Conservation (phyloP, 257 asterid genomes). For the Gardenia jasminoides region DNA sequence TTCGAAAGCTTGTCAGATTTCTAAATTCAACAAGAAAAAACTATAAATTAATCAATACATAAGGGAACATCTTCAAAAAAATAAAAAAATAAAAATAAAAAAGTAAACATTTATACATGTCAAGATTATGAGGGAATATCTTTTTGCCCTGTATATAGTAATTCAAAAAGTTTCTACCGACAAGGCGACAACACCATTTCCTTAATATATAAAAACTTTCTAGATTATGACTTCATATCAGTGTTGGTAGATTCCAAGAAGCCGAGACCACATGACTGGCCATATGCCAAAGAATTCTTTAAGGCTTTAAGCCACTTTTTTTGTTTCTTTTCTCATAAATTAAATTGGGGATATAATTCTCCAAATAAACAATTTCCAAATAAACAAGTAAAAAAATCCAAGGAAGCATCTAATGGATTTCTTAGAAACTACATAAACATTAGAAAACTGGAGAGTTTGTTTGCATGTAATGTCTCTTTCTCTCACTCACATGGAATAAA, state of each 20-base stretch:
- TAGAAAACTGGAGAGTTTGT: not conserved
- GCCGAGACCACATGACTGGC: constrained; percentile 5
- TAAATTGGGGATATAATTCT: not conserved
- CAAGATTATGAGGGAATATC: too few relatives aligned
- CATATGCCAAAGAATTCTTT: not conserved
- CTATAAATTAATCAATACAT: too few relatives aligned
- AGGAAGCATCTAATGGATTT: constrained; percentile 10
- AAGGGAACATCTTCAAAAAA: too few relatives aligned
- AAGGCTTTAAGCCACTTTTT: not conserved
- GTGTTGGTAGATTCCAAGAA: constrained; percentile 6
- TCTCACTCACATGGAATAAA: not conserved
- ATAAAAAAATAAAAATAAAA: too few relatives aligned
- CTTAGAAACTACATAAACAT: not conserved
- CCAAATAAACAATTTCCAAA: too few relatives aligned
- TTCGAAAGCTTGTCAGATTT: not conserved
- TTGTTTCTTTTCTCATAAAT: constrained; percentile 1
- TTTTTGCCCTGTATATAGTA: too few relatives aligned
- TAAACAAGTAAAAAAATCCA: not conserved
- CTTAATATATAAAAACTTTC: too few relatives aligned
- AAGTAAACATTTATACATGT: too few relatives aligned
- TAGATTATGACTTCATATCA: not conserved
- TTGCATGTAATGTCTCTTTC: not conserved
- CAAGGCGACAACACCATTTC: too few relatives aligned
- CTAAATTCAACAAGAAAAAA: not conserved
- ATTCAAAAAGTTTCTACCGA: too few relatives aligned